Conservation (phyloP, 192 early-diverging fungal species). For the Entomortierella lignicola region DNA sequence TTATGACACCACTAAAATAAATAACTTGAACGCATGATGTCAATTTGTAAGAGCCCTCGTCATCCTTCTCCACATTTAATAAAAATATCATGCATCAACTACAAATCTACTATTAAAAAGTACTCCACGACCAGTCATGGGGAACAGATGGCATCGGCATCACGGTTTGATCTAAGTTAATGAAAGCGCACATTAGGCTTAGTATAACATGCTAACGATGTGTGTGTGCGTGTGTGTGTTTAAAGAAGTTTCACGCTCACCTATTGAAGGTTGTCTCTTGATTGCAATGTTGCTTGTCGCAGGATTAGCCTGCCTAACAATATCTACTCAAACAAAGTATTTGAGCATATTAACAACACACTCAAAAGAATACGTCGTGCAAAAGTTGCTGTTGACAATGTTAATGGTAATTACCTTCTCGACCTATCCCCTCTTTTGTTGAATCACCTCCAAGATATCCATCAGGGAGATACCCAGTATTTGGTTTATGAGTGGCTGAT, state of each 20-base stretch:
- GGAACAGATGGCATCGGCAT: constrained; percentile 55
- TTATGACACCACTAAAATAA: neutral
- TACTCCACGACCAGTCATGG: constrained; percentile 55
- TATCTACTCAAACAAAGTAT: constrained; percentile 11
- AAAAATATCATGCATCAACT: neutral
- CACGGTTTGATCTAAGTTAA: constrained; percentile 12
- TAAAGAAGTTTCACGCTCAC: constrained; percentile 11
- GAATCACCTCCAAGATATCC: constrained; percentile 20
- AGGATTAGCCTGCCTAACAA: constrained; percentile 24
- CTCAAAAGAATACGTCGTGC: neutral
- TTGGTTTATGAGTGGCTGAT: constrained; percentile 5
- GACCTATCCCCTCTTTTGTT: constrained; percentile 33
- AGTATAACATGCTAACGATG: too few relatives aligned
- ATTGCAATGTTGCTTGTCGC: constrained; percentile 46
- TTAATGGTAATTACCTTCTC: constrained; percentile 25
- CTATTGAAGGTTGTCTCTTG: constrained; percentile 39
- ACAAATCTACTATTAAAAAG: constrained; percentile 24
- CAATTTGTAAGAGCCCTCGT: neutral
- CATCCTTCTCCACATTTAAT: too few relatives aligned
- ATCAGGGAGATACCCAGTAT: constrained; percentile 38
- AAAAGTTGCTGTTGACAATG: neutral
- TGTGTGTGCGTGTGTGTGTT: too few relatives aligned
- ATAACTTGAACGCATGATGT: neutral
- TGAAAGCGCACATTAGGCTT: neutral
- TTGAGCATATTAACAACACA: neutral